Evolutionary conservation across 2,329 filamentous ascomycete species (phyloP), one percentile per base, ranked within the genome.

Genomic region (Teratosphaeria pseudoeucalypti): DNA sequence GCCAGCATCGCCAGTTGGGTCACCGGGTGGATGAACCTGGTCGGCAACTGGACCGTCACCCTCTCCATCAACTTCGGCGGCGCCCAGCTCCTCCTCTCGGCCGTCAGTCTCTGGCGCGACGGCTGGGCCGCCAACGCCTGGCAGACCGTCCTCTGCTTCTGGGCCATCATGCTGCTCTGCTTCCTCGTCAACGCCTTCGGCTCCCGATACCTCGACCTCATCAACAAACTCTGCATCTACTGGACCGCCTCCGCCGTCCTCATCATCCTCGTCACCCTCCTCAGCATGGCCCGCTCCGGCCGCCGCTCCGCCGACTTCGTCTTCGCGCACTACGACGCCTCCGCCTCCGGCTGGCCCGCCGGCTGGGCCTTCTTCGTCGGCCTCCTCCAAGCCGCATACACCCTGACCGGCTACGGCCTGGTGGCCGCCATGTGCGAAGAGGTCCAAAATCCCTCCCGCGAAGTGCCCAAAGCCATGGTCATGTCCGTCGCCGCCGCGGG

Each of bases 281-380:
- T 87, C 55, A 76, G 73, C 26, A 86, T 85, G 83, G 79, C 83
- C 7, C 34, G 16, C 6, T 79, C 84, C 60, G 72, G 77, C 43
- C 79, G 78, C 61, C 76, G 84, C 34, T 81, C 77, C 61, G 86
- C 77, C 1, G 79, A 82, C 39, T 89, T 85, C 66, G 86, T 88
- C 7, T 88, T 89, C 68, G 74, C 76, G 0, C 83, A 89, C 71
- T 89, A 84, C 64, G 86, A 89, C 73, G 82, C 85, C 11, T 84
- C 80, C 19, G 71, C 73, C 5, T 85, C 82, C 65, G 86, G 86
- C 52, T 89, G 86, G 80, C 83, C 85, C 5, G 73, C 77, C 26
- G 86, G 85, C 37, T 89, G 86, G 86, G 83, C 85, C 0, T 89
- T 88, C 72, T 89, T 88, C 67, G 84, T 89, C 37, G 86, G 86